Base-by-base conservation (phyloP, 441 rosid genomes). In the Corymbia citriodora region DNA sequence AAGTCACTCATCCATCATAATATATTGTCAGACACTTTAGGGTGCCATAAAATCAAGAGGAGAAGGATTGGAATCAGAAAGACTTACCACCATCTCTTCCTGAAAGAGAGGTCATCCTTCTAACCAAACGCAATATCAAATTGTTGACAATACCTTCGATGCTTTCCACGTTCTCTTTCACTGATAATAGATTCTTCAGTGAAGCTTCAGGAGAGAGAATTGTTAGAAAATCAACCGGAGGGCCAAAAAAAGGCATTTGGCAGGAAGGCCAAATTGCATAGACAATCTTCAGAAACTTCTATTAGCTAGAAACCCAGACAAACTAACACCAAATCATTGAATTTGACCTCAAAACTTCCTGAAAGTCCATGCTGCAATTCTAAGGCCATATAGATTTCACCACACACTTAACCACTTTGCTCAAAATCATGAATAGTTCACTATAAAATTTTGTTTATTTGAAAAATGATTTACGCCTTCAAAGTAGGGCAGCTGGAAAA, bases 31-130 rank as follows among this genome's bases (percentile, higher is more conserved):
- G n/a, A 54, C 65, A 53, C n/a, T 72, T 36, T 72, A 36, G 5
- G 49, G 27, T 23, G 29, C 45, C 52, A 25, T 45, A 40, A 79
- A 79, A 79, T 79, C 29, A 45, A 79, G n/a, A 19, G 14, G 49
- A 45, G n/a, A 45, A 21, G 85, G 10, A 79, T 79, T 79, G 85
- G 85, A 79, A 79, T 79, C 18, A 79, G n/a, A 79, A 23, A 23
- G 85, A 79, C 85, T 79, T 7, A 79, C 85, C 52, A 96, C 98
- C 96, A 89, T 92, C 93, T 93, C 87, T 90, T 91, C 91, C 93
- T 33, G 74, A 89, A 74, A 95, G 93, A 90, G 92, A 92, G 91
- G 95, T 96, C 95, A 97, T 96, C 93, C 94, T 95, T 92, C 94
- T 91, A 86, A 95, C 92, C 93, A 98, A 94, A 55, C 93, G 94